Conservation (phyloP, 208 protist genomes). For the Leishmania tarentolae region DNA sequence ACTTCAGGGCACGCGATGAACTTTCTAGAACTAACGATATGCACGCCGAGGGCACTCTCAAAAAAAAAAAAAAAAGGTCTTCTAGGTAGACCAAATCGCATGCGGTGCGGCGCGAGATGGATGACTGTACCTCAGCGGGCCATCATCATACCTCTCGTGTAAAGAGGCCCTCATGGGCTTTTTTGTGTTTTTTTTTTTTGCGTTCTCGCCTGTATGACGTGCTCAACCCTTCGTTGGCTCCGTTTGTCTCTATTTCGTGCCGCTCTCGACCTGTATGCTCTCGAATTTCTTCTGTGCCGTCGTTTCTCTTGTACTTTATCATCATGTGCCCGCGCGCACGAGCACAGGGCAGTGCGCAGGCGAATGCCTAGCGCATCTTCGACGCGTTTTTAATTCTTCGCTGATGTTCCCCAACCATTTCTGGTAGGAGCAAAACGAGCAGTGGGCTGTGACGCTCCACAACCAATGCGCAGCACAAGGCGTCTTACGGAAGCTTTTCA, state of each 20-base stretch:
- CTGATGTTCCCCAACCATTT: not conserved
- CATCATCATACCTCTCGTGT: not conserved
- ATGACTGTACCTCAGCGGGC: not conserved
- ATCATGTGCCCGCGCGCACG: not conserved
- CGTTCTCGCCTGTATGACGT: not conserved
- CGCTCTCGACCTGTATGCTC: not conserved
- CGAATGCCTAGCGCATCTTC: not conserved
- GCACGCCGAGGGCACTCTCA: not conserved
- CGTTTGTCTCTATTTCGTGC: not conserved
- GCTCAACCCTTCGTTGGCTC: not conserved
- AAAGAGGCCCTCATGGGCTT: not conserved
- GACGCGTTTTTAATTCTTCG: not conserved
- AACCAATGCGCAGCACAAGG: constrained; percentile 1
- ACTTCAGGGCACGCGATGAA: not conserved
- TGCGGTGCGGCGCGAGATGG: not conserved
- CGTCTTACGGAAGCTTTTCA: constrained; percentile 46
- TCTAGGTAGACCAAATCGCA: not conserved
- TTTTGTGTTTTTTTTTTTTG: not conserved
- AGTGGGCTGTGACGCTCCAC: too few relatives aligned
- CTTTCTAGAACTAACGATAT: not conserved
- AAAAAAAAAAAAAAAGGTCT: not conserved
- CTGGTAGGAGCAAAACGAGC: not conserved
- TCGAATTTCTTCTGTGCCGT: not conserved
- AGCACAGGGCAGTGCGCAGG: not conserved
- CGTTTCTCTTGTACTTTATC: not conserved